Base-by-base conservation (phyloP, 108 stramenopile genomes). In the Fistulifera pelliculosa region DNA sequence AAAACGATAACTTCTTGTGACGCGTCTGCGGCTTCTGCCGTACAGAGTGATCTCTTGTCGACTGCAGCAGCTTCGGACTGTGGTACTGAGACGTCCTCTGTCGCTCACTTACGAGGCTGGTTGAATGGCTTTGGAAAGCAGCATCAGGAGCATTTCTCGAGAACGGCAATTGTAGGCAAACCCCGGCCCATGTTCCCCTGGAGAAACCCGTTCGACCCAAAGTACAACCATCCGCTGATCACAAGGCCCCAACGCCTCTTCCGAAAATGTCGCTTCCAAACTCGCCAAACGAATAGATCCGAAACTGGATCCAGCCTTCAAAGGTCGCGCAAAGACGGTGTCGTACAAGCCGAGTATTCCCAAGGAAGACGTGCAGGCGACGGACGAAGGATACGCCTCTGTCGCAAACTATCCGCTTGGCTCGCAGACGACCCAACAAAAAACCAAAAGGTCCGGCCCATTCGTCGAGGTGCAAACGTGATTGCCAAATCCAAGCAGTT, bases 361-460 rank as follows among this genome's bases (percentile, higher is more conserved):
- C 16, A 45, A 45, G 44, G 68, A 81, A 42, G 64, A 74, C 6
- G 79, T 89, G 0, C 54, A 83, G 45, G 87, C 87, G 22, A 85
- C 87, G 0, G 63, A 89, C 50, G 74, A 85, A 39, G 75, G 77
- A 27, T 67, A 79, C 43, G 81, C 81, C 13, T 83, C 87, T 3
- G 87, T 89, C 7, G 63, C 80, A 72, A 83, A 50, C 75, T 89
- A 4, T 85, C 83, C 1, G 57, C 73, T 8, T 89, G 87, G 87
- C 70, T 89, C 17, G 75, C 73, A 23, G 72, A 70, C 54, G 81
- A 85, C 54, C 87, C 87, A 1, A 82, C 81, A 38, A 62, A 80
- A 26, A 87, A 81, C 54, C 80, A 80, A 58, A 71, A 65, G 49
- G n/a, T 66, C 23, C 56, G 60, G n/a, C 63, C 61, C 18, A 56